phyloP scores from a whole-genome alignment of 2,329 filamentous ascomycete species.

The Colletotrichum caudatum region DNA sequence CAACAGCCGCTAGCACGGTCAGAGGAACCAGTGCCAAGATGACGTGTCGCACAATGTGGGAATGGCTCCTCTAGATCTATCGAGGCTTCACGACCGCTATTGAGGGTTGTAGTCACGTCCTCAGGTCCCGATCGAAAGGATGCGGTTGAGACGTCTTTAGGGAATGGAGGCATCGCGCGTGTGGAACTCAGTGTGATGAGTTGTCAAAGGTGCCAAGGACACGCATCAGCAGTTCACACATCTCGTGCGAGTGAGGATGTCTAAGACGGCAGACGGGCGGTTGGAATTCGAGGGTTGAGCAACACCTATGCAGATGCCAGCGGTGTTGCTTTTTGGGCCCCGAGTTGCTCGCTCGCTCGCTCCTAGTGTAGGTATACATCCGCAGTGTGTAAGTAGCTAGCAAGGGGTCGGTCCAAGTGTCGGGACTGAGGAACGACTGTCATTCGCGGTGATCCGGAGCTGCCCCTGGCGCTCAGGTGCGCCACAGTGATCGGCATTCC shows the following conservation, averaged over 20 bases:
- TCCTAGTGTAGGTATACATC: not conserved
- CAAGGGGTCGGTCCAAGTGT: not conserved
- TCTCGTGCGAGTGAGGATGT: conserved; percentile 9
- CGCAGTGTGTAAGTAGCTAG: too few relatives aligned
- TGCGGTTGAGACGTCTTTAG: not conserved
- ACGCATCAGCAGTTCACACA: not conserved
- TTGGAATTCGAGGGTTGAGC: not conserved
- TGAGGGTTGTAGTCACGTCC: not conserved
- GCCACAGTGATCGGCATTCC: conserved; percentile 43
- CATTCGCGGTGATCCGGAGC: conserved; percentile 19
- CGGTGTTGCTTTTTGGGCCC: conserved; percentile 7
- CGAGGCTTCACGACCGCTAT: not conserved
- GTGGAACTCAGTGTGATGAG: not conserved
- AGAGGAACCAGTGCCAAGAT: not conserved
- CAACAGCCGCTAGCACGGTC: not conserved
- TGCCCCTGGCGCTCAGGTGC: conserved; percentile 41
- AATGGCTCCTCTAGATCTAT: not conserved
- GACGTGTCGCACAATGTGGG: not conserved
- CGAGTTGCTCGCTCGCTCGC: conserved; percentile 13
- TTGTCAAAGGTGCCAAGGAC: not conserved
- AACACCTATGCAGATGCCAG: not conserved
- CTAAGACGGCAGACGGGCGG: conserved; percentile 9
- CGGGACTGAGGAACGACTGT: not conserved
- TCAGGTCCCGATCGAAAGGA: not conserved
- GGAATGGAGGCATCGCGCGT: not conserved